Evolutionary conservation across 176 grass and related monocot genomes (phyloP).

Genomic region (Themeda triandra): DNA sequence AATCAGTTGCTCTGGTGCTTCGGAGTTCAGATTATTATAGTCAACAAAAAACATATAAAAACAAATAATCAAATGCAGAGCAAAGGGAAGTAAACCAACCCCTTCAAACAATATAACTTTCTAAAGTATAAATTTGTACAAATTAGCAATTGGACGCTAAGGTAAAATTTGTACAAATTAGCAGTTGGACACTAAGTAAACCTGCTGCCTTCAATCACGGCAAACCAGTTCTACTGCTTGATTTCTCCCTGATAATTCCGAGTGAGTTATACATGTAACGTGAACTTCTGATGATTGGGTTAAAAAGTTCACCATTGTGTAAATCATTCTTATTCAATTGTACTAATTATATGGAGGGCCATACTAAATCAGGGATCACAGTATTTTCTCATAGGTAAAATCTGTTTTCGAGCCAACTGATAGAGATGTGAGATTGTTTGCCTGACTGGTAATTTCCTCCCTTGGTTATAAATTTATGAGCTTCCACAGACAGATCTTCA

Average conservation of each 20-base stretch:
- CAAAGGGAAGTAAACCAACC: not conserved
- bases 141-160: too few relatives aligned
- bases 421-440: not conserved
- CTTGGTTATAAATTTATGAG: not conserved
- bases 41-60: too few relatives aligned
- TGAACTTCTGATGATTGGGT: not conserved
- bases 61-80: not conserved
- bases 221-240: too few relatives aligned
- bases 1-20: not conserved
- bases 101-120: too few relatives aligned
- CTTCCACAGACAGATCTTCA: not conserved
- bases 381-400: not conserved
- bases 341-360: not conserved
- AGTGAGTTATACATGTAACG: not conserved
- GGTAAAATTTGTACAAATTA: too few relatives aligned
- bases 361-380: not conserved
- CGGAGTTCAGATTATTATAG: not conserved
- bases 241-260: conserved; percentile 1
- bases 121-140: too few relatives aligned
- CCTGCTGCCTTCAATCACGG: too few relatives aligned
- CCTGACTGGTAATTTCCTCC: not conserved
- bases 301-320: not conserved
- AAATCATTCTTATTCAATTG: not conserved
- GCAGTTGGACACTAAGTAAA: too few relatives aligned
- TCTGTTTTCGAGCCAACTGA: not conserved